These are phyloP conservation scores for Spergularia marina DNA, from an alignment of 148 eudicot genomes.

Conservation along the genomic window DNA sequence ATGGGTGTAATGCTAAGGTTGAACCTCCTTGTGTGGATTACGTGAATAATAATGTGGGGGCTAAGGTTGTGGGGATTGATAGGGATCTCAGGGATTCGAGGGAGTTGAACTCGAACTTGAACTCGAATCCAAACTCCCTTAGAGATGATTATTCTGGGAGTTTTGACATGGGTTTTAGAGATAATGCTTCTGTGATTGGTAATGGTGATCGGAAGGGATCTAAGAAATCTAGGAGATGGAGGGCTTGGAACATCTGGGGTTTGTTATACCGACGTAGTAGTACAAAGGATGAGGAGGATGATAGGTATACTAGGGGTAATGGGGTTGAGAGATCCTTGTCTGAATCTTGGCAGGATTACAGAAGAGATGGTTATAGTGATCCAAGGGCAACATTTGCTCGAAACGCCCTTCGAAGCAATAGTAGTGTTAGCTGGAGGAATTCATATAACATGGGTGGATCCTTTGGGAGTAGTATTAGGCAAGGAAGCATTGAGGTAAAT, in stretches of 20 bases:
- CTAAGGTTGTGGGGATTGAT: slow-evolving; percentile 29
- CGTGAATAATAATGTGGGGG: slow-evolving; percentile 29
- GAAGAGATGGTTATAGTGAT: slow-evolving; percentile 49
- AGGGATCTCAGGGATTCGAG: slow-evolving; percentile 37
- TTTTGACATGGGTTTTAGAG: slow-evolving; percentile 66
- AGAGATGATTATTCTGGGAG: slow-evolving; percentile 78
- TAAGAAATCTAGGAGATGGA: slow-evolving; percentile 68
- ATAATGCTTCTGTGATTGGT: slow-evolving; percentile 44
- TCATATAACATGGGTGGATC: slow-evolving; percentile 40
- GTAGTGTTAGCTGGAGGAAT: slow-evolving; percentile 89
- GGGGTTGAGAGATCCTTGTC: slow-evolving; percentile 81
- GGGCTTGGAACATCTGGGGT: slow-evolving; percentile 82
- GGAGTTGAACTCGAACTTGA: slow-evolving; percentile 35
- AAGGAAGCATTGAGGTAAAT: slow-evolving; percentile 42
- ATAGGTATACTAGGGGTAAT: slow-evolving; percentile 53
- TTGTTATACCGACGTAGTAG: slow-evolving; percentile 53
- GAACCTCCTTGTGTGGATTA: slow-evolving; percentile 47
- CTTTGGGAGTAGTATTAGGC: slow-evolving; percentile 53
- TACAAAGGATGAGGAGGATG: slow-evolving; percentile 57
- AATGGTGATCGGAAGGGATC: slow-evolving; percentile 56
- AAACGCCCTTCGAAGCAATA: slow-evolving; percentile 59
- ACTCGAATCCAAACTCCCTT: slow-evolving; percentile 54
- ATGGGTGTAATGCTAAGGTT: slow-evolving; percentile 45
- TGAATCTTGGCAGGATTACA: slow-evolving; percentile 74
- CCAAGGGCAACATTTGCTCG: slow-evolving; percentile 42